A percentile compares a stretch with the other conserved stretches of the same genome.
Conservation (phyloP, 2,329 filamentous ascomycete species). For the Penicillium sp. region DNA sequence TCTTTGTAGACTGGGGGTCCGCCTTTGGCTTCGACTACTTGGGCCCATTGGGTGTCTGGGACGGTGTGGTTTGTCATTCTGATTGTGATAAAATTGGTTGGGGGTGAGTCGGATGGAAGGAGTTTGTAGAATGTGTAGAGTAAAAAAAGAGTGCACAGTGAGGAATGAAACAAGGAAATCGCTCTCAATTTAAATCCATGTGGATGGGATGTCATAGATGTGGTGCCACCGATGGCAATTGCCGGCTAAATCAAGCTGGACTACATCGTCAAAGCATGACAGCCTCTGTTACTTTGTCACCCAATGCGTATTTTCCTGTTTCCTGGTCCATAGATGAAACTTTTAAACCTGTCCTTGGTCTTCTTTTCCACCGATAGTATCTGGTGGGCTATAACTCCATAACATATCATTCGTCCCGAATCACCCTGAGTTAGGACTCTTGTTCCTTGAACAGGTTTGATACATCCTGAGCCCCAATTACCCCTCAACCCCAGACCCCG, state of each 20-base stretch:
- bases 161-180: not conserved
- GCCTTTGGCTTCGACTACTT: slow-evolving; percentile 81
- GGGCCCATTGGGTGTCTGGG: slow-evolving; percentile 85
- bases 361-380: not conserved
- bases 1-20: slow-evolving; percentile 57
- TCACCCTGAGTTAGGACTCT: not conserved
- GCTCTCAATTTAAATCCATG: not conserved
- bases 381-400: not conserved
- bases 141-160: no score
- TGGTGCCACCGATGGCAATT: slow-evolving; percentile 15
- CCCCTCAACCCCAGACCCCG: not conserved
- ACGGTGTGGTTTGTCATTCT: slow-evolving; percentile 46
- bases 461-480: not conserved
- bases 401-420: not conserved
- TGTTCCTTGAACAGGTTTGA: not conserved
- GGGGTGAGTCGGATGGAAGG: not conserved
- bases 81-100: not conserved
- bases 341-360: not conserved
- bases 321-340: not conserved
- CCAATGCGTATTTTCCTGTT: not conserved
- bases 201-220: not conserved
- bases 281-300: not conserved
- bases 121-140: not conserved
- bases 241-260: not conserved
- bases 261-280: not conserved